phyloP scores from a whole-genome alignment of 2,329 filamentous ascomycete species.

The Sordariomycetes sp. region DNA sequence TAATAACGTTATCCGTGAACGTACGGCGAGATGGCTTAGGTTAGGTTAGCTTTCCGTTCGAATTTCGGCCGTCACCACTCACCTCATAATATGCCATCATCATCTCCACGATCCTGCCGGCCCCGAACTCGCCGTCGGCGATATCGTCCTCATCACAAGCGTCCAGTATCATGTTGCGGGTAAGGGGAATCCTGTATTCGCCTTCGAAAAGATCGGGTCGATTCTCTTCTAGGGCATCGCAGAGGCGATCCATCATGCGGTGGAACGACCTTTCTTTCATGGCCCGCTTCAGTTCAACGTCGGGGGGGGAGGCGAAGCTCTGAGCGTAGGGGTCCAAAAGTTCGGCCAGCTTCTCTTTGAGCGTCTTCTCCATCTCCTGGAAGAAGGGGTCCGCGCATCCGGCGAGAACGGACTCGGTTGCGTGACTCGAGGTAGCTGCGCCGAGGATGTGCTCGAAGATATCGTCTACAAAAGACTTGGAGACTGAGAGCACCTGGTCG shows the following conservation, averaged over 20 bases:
- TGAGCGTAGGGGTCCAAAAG: constrained; percentile 25
- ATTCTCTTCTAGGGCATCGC: too few species aligned
- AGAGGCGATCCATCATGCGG: too few species aligned
- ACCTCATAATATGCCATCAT: constrained; percentile 35
- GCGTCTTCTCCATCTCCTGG: constrained; percentile 15
- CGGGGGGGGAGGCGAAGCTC: constrained; percentile 21
- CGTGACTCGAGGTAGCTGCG: too few species aligned
- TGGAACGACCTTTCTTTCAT: too few species aligned
- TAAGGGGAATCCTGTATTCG: too few species aligned
- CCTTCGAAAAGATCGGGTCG: too few species aligned
- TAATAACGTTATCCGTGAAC: constrained; percentile 37
- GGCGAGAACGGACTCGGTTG: constrained; percentile 12
- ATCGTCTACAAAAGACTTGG: constrained; percentile 26
- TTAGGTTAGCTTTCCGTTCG: too few species aligned
- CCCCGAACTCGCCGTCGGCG: constrained; percentile 23
- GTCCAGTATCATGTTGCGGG: too few species aligned
- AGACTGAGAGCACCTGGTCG: constrained; percentile 13
- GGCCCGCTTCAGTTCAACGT: constrained; percentile 26
- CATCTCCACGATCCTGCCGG: constrained; percentile 30
- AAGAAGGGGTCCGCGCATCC: constrained; percentile 21
- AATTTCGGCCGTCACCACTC: too few species aligned
- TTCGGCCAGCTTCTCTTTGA: constrained; percentile 27
- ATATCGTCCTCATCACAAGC: too few species aligned
- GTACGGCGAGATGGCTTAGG: constrained; percentile 26
- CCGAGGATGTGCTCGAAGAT: constrained; percentile 22